Conservation (phyloP, 306 rosid species). For the Casuarina cunninghamiana region DNA sequence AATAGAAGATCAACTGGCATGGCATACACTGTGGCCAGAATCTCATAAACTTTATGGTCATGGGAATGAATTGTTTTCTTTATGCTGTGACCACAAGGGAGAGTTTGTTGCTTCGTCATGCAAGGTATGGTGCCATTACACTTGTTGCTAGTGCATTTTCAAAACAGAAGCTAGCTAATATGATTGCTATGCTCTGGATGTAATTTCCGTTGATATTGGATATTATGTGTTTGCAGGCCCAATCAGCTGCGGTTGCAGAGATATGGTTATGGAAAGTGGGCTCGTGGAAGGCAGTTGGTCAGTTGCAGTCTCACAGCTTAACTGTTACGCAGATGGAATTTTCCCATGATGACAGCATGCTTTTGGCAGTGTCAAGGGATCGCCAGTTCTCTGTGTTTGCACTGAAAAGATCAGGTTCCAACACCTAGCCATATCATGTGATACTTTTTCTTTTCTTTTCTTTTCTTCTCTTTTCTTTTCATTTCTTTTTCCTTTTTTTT, state of each 20-base stretch:
- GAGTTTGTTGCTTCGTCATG: slow-evolving; percentile 93
- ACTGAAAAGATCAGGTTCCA: slow-evolving; percentile 64
- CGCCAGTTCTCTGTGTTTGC: slow-evolving; percentile 82
- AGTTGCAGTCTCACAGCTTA: slow-evolving; percentile 80
- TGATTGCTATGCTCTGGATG: slow-evolving; percentile 11
- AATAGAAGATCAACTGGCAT: slow-evolving; percentile 92
- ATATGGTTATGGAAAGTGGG: slow-evolving; percentile 98
- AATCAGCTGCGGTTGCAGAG: slow-evolving; percentile 75
- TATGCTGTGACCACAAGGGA: slow-evolving; percentile 85
- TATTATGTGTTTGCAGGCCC: slow-evolving; percentile 59
- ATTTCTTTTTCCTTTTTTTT: no score
- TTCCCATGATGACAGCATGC: slow-evolving; percentile 70
- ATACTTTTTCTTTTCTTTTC: not conserved
- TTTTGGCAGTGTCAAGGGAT: slow-evolving; percentile 91
- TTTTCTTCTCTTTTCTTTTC: not conserved
- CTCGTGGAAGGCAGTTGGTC: slow-evolving; percentile 87
- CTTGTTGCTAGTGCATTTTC: slow-evolving; percentile 7
- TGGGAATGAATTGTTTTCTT: slow-evolving; percentile 87
- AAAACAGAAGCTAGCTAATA: not conserved
- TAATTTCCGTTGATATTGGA: not conserved
- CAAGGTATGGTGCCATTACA: slow-evolving; percentile 59
- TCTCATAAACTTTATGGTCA: slow-evolving; percentile 98
- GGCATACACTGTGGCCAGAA: slow-evolving; percentile 99
- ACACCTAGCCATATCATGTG: slow-evolving; percentile 6
- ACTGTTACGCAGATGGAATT: slow-evolving; percentile 94